Percentiles rank a stretch among this genome's conserved stretches.
These are phyloP conservation scores for Blastobotrys apis DNA, from an alignment of 1,139 yeast genomes.

Conservation along the genomic window DNA sequence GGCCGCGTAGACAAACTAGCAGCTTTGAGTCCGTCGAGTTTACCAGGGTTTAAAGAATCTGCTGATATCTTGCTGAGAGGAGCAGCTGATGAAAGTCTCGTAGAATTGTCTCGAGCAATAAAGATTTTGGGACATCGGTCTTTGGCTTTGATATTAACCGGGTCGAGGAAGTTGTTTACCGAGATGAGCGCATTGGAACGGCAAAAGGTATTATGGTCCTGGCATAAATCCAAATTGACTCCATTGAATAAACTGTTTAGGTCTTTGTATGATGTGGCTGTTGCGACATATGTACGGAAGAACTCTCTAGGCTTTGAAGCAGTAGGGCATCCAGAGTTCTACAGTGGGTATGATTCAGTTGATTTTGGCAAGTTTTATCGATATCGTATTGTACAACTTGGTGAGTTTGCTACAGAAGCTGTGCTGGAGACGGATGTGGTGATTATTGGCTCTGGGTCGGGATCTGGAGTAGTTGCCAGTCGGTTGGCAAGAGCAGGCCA, in stretches of 20 bases:
- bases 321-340: constrained; percentile 25
- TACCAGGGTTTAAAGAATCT: constrained; percentile 26
- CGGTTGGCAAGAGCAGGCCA: constrained; percentile 46
- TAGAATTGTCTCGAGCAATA: constrained; percentile 21
- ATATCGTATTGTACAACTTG: constrained; percentile 19
- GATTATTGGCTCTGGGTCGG: constrained; percentile 55
- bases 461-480: constrained; percentile 56
- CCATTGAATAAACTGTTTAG: constrained; percentile 23
- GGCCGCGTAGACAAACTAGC: constrained; percentile 20
- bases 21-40: constrained; percentile 23
- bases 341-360: constrained; percentile 18
- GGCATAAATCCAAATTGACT: constrained; percentile 24
- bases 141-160: constrained; percentile 26
- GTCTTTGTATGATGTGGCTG: constrained; percentile 17
- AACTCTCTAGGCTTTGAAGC: constrained; percentile 21
- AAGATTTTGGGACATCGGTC: constrained; percentile 24
- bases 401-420: constrained; percentile 19
- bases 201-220: constrained; percentile 19
- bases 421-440: constrained; percentile 39
- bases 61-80: constrained; percentile 13
- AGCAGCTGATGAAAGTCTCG: constrained; percentile 14
- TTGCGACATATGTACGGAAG: constrained; percentile 15
- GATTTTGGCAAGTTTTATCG: constrained; percentile 12
- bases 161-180: constrained; percentile 22
- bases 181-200: constrained; percentile 26